Evolutionary conservation across 129 eudicot genomes (phyloP).

Genomic region (Mikania micrantha): DNA sequence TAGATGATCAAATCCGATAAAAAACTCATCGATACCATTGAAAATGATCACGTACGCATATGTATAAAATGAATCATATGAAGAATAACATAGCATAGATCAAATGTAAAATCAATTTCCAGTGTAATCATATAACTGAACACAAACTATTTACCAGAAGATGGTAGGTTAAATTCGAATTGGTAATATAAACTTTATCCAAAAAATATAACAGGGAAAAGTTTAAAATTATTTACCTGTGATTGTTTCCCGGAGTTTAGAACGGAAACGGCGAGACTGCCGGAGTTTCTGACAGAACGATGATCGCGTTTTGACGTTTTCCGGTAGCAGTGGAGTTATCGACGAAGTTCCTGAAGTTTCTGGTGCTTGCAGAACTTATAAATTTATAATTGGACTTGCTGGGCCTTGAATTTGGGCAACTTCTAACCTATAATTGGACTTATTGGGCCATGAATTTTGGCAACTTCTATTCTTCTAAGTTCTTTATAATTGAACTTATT

Average conservation of each 20-base stretch:
- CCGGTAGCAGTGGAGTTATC: background rate
- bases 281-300: constrained; percentile 5
- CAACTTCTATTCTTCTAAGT: too few relatives aligned
- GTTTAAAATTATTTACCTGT: constrained; percentile 3
- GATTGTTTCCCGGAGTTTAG: constrained; percentile 6
- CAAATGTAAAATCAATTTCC: constrained; percentile 1
- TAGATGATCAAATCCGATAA: background rate
- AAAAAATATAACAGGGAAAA: background rate
- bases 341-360: constrained; percentile 20
- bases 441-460: constrained; percentile 2
- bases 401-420: too few relatives aligned
- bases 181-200: background rate
- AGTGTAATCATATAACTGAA: constrained; percentile 5
- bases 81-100: background rate
- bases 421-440: too few relatives aligned
- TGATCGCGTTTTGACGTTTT: constrained; percentile 1
- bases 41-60: background rate
- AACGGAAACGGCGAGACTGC: background rate
- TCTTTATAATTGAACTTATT: too few relatives aligned
- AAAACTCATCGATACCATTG: background rate
- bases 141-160: background rate
- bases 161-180: background rate
- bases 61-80: background rate
- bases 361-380: background rate
- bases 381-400: too few relatives aligned